phyloP scores from a whole-genome alignment of 1,284 basidiomycete species.

The Microbotryum saponariae region DNA sequence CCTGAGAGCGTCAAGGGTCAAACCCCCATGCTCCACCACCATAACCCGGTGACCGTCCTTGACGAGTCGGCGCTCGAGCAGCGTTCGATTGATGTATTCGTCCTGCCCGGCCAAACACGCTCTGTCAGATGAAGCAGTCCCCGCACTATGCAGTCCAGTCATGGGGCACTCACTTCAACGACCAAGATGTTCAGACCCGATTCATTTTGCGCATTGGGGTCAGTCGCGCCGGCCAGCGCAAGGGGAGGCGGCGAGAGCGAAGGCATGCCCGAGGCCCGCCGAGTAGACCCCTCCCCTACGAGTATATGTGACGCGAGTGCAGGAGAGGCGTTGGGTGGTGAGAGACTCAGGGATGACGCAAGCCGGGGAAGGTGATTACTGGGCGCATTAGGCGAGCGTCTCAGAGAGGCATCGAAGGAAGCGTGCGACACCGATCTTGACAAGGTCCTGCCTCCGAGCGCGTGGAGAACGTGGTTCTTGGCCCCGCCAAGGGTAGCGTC shows the following conservation, averaged over 20 bases:
- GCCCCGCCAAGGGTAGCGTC: neutral
- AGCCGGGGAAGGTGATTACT: neutral
- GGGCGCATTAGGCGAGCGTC: neutral
- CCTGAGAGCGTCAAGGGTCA: slow-evolving; percentile 58
- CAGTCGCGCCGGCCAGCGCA: slow-evolving; percentile 6
- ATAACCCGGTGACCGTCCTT: slow-evolving; percentile 62
- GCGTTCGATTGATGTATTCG: slow-evolving; percentile 66
- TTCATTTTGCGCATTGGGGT: slow-evolving; percentile 8
- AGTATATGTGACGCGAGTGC: neutral
- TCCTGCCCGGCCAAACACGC: slow-evolving; percentile 46
- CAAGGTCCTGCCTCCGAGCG: neutral
- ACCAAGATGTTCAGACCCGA: slow-evolving; percentile 53
- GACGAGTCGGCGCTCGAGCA: slow-evolving; percentile 61
- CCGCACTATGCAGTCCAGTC: neutral
- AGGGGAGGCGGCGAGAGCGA: slow-evolving; percentile 3
- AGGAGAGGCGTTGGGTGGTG: neutral
- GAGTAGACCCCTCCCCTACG: neutral
- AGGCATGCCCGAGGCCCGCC: slow-evolving; percentile 2
- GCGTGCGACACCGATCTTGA: neutral
- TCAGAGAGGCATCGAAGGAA: neutral
- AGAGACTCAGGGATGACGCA: neutral
- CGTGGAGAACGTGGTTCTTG: neutral
- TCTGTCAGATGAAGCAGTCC: neutral
- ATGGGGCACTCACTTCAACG: slow-evolving; percentile 52
- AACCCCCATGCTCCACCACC: slow-evolving; percentile 67